Base-by-base conservation (phyloP, 2,329 filamentous ascomycete species). In the Elsinoe fawcettii region DNA sequence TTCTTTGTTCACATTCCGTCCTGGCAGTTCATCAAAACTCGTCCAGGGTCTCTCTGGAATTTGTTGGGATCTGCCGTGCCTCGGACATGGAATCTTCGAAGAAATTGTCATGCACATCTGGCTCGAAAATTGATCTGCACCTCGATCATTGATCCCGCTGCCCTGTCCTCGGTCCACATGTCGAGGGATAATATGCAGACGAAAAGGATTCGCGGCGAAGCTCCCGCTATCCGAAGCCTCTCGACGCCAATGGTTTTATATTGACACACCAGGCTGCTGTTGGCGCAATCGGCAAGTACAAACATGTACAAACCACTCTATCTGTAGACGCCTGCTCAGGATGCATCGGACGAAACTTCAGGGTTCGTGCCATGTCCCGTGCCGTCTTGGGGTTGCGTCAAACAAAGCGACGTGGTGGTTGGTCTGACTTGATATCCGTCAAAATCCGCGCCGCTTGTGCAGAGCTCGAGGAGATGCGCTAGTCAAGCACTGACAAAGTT, bases 11-110 rank as follows among this genome's bases (percentile, higher is more conserved):
- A 51, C 46, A 51, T 51, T 30, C 46, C 46, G 46, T 30, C 27
- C 22, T 23, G 41, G 18, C 20, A 44, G 39, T 43, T 49, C 44
- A 49, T 49, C 44, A 49, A 32, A 49, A 25, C 8, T 18, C 27
- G 20, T 9, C 18, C 25, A 53, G 30, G 30, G 49, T 53, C 49
- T 34, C 32, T 8, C 14, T n/a, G 32, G 39, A 53, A 53, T 53
- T 39, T 53, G 49, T 53, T 53, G 49, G 49, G 49, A 53, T n/a
- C 30, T 53, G 49, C 49, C 49, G 14, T 53, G 49, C 32, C 49
- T 53, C 49, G 49, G 49, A 46, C 41, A 46, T 46, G 9, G 41
- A 53, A 37, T 53, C 49, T 16, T 53, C 22, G 32, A 32, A 44
- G n/a, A 44, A 44, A 44, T 23, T 23, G 41, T 44, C 41, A 44